A percentile compares a stretch with the other conserved stretches of the same genome.
phyloP scores from a whole-genome alignment of 306 rosid species.

The Corylus americana region DNA sequence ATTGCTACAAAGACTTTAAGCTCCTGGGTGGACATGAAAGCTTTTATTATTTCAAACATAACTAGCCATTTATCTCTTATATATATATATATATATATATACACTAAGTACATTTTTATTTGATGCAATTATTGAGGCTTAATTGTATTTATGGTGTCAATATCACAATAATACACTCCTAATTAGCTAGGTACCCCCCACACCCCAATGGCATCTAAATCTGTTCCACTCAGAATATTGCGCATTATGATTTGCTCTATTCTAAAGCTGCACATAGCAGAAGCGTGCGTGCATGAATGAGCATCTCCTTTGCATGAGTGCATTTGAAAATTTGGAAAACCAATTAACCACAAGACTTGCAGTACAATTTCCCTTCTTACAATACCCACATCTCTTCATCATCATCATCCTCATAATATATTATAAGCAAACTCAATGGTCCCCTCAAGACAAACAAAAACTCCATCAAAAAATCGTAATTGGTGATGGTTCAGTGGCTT shows the following conservation, averaged over 20 bases:
- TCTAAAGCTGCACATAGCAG: neutral
- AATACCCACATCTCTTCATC: too few species aligned
- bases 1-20: neutral
- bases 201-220: neutral
- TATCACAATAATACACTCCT: neutral
- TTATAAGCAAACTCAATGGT: too few species aligned
- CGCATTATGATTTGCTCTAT: neutral
- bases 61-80: neutral
- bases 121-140: neutral
- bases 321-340: neutral
- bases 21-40: conserved; percentile 2
- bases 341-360: neutral
- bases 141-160: neutral
- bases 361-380: neutral
- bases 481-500: too few species aligned
- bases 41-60: neutral
- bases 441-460: too few species aligned
- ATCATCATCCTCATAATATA: too few species aligned
- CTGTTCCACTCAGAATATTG: too few species aligned
- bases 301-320: neutral
- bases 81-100: neutral
- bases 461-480: too few species aligned
- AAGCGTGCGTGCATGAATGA: neutral
- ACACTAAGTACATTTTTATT: neutral
- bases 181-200: neutral